Conservation (phyloP, 2,329 filamentous ascomycete species). For the Arthrinium phaeospermum region DNA sequence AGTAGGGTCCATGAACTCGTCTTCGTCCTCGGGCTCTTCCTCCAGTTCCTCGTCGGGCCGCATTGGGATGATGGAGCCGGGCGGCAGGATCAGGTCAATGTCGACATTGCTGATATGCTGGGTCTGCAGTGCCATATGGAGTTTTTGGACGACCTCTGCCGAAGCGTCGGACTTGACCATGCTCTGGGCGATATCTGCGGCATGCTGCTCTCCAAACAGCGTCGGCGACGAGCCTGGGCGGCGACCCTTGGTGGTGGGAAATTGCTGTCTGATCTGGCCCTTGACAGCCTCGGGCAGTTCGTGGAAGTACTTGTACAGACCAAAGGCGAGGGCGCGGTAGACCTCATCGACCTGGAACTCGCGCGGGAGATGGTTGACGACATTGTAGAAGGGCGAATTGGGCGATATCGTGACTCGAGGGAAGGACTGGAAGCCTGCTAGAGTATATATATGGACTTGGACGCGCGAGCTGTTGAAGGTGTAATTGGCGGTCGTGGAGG, state of each 20-base stretch:
- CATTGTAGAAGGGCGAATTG: slow-evolving; percentile 87
- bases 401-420: slow-evolving; percentile 91
- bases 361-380: slow-evolving; percentile 86
- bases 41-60: slow-evolving; percentile 62
- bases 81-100: slow-evolving; percentile 83
- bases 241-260: slow-evolving; percentile 58
- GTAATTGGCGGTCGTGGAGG: slow-evolving; percentile 87
- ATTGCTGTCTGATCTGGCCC: slow-evolving; percentile 66
- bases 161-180: slow-evolving; percentile 85
- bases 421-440: slow-evolving; percentile 88
- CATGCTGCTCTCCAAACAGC: slow-evolving; percentile 90
- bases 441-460: slow-evolving; percentile 89
- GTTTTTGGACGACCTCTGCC: slow-evolving; percentile 71
- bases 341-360: slow-evolving; percentile 96
- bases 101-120: slow-evolving; percentile 87
- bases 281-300: slow-evolving; percentile 83
- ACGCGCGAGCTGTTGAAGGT: slow-evolving; percentile 90
- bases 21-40: slow-evolving; percentile 65
- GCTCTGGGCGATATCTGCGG: slow-evolving; percentile 83
- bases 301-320: slow-evolving; percentile 90
- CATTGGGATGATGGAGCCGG: slow-evolving; percentile 73
- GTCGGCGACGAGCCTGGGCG: slow-evolving; percentile 68
- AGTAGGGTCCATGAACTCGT: slow-evolving; percentile 68
- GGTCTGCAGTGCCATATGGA: slow-evolving; percentile 78
- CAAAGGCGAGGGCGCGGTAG: slow-evolving; percentile 88